Evolutionary conservation across 176 grass and related monocot genomes (phyloP), one percentile per base, ranked within the genome.

Genomic region (Ensete glaucum): DNA sequence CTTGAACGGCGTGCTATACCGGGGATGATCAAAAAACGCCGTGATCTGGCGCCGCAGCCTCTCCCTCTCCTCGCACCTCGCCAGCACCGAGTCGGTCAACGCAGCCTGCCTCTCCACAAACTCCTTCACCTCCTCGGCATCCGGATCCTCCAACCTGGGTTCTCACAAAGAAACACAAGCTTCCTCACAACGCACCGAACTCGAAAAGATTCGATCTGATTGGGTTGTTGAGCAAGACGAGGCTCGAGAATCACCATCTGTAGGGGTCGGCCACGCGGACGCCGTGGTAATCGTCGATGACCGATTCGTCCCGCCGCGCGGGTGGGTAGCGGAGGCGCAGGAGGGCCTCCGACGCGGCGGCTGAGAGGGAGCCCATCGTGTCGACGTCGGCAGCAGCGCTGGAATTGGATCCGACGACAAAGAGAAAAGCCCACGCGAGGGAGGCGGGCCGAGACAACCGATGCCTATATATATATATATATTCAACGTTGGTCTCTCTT

Each of bases 91-190:
- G 13, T 96, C 93, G 0, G 93, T 87, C 24, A 96, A 69, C 53
- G 87, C 79, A 11, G 48, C 85, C 85, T 96, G 93, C 72, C 27
- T 52, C 77, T 77, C 85, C 79, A 96, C 93, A 70, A 96, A 96
- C 81, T 88, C 87, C 77, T 92, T 96, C 60, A 85, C 83, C 79
- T 96, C 87, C 67, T 90, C 89, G 12, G 93, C 76, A 53, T 96
- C 93, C 62, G 93, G 87, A 72, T 96, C 89, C 93, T 96, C 93
- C 85, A 96, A 81, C 93, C 93, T 92, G 78, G 26, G 25, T 56
- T 5, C 4, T 4, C 34, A 4, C 4, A 43, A 43, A 43, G 34
- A 43, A 43, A 43, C 34, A 43, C 34, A 43, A 43, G 6, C 34
- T 6, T 43, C 3, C 34, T 43, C 34, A 43, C 34, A 43, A 43